phyloP scores from a whole-genome alignment of 176 grass and related monocot genomes.

The Pontederia crassipes region DNA sequence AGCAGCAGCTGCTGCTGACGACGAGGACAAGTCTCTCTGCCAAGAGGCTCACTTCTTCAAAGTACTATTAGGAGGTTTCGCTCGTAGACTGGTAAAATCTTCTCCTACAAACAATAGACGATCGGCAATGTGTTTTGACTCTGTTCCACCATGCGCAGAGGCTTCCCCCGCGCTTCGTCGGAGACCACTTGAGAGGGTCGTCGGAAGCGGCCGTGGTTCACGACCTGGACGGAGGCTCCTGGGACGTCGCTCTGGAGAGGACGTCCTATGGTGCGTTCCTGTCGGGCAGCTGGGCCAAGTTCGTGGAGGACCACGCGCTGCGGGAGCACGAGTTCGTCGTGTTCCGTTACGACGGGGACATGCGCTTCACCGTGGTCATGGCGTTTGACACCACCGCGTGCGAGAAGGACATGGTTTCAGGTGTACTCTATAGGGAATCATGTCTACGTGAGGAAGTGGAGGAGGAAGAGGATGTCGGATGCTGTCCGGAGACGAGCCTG shows the following conservation, averaged over 20 bases:
- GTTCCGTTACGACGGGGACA: constrained; percentile 31
- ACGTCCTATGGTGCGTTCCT: constrained; percentile 49
- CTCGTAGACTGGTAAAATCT: constrained; percentile 48
- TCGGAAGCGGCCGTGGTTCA: constrained; percentile 43
- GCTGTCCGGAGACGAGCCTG: too few species aligned
- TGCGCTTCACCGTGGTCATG: constrained; percentile 44
- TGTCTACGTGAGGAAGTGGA: too few species aligned
- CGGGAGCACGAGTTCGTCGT: constrained; percentile 59
- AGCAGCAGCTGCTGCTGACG: too few species aligned
- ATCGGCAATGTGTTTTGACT: not conserved
- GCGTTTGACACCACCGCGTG: constrained; percentile 49
- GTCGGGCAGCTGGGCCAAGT: constrained; percentile 51
- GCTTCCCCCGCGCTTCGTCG: constrained; percentile 70
- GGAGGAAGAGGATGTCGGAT: too few species aligned
- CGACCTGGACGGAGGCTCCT: constrained; percentile 51
- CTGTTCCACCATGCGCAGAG: constrained; percentile 31
- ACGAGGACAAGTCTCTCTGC: not conserved
- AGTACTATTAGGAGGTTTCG: constrained; percentile 76
- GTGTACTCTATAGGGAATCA: not conserved
- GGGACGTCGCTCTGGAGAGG: constrained; percentile 46
- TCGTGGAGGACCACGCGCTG: constrained; percentile 50
- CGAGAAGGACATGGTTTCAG: constrained; percentile 25
- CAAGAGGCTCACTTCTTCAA: constrained; percentile 91
- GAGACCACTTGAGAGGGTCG: constrained; percentile 44
- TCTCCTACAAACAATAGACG: not conserved